Percentiles rank a stretch among this genome's conserved stretches.
Evolutionary conservation across 2,329 filamentous ascomycete species (phyloP).

Genomic region (Anthostomella pinea): DNA sequence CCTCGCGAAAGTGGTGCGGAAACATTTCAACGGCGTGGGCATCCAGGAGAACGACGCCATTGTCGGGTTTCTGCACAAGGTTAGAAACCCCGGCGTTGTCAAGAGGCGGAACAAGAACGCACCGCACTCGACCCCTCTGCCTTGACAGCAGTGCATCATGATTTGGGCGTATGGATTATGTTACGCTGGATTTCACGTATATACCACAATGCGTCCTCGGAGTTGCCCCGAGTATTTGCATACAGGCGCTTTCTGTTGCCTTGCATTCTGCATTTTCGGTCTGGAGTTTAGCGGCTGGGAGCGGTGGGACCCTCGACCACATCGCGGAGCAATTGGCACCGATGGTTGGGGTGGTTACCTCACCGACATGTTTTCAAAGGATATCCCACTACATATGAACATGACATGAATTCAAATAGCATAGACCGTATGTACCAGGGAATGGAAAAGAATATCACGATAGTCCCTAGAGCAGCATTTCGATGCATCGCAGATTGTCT

Average conservation of each 20-base stretch:
- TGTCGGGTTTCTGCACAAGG: conserved; percentile 73
- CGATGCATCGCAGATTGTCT: no score
- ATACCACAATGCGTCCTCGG: conserved; percentile 4
- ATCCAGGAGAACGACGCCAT: conserved; percentile 82
- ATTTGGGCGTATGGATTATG: conserved; percentile 5
- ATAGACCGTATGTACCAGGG: no score
- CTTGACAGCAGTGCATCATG: conserved; percentile 23
- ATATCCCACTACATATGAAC: no score
- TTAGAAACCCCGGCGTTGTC: conserved; percentile 53
- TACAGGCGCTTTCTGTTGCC: conserved; percentile 8
- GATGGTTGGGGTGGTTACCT: no score
- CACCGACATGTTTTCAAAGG: no score
- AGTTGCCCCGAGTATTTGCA: conserved; percentile 2
- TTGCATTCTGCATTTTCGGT: conserved; percentile 15
- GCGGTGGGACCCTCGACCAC: conserved; percentile 12
- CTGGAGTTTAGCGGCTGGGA: conserved; percentile 16
- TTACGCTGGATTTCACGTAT: conserved; percentile 1
- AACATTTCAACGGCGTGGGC: conserved; percentile 79
- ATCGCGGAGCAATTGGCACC: conserved; percentile 13
- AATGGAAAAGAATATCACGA: no score
- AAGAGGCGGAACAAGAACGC: conserved; percentile 32
- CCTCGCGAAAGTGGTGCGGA: conserved; percentile 68
- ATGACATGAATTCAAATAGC: no score
- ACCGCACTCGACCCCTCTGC: conserved; percentile 33
- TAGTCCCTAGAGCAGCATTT: no score